Evolutionary conservation across 176 grass and related monocot genomes (phyloP).

Genomic region (Zea luxurians): DNA sequence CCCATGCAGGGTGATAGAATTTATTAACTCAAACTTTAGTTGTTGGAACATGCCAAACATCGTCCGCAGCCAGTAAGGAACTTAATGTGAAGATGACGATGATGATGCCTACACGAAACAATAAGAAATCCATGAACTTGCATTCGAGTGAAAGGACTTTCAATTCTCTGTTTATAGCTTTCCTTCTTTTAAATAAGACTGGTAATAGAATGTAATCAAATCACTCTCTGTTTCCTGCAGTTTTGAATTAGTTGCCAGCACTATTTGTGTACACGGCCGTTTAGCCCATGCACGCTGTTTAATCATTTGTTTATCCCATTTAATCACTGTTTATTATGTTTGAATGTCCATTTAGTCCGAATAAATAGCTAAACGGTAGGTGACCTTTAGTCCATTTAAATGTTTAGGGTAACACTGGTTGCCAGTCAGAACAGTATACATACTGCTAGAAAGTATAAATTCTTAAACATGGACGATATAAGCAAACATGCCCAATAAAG

Average conservation of each 20-base stretch:
- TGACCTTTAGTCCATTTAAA: too few species aligned
- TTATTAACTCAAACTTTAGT: conserved; percentile 39
- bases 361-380: too few species aligned
- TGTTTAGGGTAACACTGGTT: too few species aligned
- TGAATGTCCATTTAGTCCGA: too few species aligned
- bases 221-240: background rate
- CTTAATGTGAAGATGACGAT: conserved; percentile 29
- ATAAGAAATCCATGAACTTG: background rate
- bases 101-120: conserved; percentile 12
- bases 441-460: conserved; percentile 9
- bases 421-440: background rate
- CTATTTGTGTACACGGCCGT: too few species aligned
- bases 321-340: too few species aligned
- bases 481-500: background rate
- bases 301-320: too few species aligned
- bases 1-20: background rate
- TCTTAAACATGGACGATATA: background rate
- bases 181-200: background rate
- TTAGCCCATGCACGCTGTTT: too few species aligned
- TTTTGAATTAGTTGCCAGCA: background rate
- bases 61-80: background rate
- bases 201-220: background rate
- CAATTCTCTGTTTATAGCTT: background rate
- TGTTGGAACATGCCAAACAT: conserved; percentile 10
- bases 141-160: background rate